Evolutionary conservation across 2,329 filamentous ascomycete genomes (phyloP).

Genomic region (Alternaria sp.): DNA sequence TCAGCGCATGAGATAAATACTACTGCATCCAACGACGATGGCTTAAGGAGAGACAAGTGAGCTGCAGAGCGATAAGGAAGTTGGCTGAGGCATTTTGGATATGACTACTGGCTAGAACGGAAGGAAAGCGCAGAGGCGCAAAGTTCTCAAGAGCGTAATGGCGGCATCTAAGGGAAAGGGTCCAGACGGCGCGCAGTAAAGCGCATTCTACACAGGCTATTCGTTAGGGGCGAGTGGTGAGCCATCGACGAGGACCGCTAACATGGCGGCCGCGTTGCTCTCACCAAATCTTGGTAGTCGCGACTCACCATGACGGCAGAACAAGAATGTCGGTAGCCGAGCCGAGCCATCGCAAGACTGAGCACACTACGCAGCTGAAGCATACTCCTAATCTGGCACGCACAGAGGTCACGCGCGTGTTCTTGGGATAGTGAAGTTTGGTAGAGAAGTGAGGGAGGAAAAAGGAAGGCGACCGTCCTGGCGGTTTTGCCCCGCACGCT

Average conservation of each 20-base stretch:
- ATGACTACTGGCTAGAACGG: conserved; percentile 10
- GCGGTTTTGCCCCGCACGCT: conserved; percentile 20
- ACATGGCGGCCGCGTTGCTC: conserved; percentile 15
- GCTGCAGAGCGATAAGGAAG: conserved; percentile 17
- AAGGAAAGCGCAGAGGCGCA: conserved; percentile 32
- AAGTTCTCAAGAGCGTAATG: conserved; percentile 3
- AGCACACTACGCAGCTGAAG: not conserved
- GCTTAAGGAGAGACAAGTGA: conserved; percentile 36
- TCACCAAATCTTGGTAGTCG: conserved; percentile 10
- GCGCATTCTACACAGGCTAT: conserved; percentile 12
- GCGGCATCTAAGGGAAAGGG: conserved; percentile 25
- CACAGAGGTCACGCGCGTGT: not conserved
- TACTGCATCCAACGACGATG: conserved; percentile 38
- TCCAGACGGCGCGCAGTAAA: conserved; percentile 20
- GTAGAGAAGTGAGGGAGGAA: not conserved
- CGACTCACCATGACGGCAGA: conserved; percentile 12
- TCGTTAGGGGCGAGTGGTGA: conserved; percentile 7
- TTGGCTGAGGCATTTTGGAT: conserved; percentile 14
- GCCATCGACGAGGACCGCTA: conserved; percentile 3
- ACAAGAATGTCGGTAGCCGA: not conserved
- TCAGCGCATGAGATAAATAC: conserved; percentile 49
- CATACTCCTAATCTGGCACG: not conserved
- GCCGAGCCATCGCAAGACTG: not conserved
- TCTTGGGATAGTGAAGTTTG: not conserved
- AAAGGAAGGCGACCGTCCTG: conserved; percentile 1